Evolutionary conservation across 306 rosid species (phyloP), one percentile per base, ranked within the genome.

Genomic region (Cyamopsis tetragonoloba): DNA sequence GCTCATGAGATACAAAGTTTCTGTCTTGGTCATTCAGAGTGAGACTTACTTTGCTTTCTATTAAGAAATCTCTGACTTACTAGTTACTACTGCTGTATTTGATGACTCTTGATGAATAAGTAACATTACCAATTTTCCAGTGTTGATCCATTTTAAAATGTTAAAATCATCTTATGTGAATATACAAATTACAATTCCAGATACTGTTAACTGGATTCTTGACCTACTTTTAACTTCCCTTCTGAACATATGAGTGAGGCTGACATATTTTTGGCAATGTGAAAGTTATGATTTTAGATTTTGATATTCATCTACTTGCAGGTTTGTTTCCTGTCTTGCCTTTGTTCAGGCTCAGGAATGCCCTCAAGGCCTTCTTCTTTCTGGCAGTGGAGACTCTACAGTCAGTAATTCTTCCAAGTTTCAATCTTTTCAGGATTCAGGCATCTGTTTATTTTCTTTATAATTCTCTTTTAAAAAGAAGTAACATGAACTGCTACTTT

Each of bases 351-450:
- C 75, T 75, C 76, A 57, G 66, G 88, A 86, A 63, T 77, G 27
- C 77, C 85, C 87, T 64, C 82, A 78, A 23, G 83, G 91, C 13
- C 81, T 81, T 80, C 87, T 92, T 43, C 66, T 90, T 47, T 93
- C 99, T 71, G 99, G 99, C 75, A 80, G 96, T 51, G 97, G 97
- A 38, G 97, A 93, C 83, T 86, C 95, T 37, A 90, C 97, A 0
- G 97, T 93, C 53, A 86, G 88, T 78, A 47, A 32, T 62, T 37
- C 32, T 14, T 66, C 62, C 44, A 47, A 77, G n/a, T n/a, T n/a
- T n/a, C n/a, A n/a, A n/a, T n/a, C 70, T 39, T 23, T 54, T 51
- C 49, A 19, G 47, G 54, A 66, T 64, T 80, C 23, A 10, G 3
- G 47, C 42, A 54, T 51, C 62, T 24, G 7, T 15, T 59, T 73